Evolutionary conservation across 108 stramenopile genomes (phyloP).

Genomic region (Schizochytrium sp.): DNA sequence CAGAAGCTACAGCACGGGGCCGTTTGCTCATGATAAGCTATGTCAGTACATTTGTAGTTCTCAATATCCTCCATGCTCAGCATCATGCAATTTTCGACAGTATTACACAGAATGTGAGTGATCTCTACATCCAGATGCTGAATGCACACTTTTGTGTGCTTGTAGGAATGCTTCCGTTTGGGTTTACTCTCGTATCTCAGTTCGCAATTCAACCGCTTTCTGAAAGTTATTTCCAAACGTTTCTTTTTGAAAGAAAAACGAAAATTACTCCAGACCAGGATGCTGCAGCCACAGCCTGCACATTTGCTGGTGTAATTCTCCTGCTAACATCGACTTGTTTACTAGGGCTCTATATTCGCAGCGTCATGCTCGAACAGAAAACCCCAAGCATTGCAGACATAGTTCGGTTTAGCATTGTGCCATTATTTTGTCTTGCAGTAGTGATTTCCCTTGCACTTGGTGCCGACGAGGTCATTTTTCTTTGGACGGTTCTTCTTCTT

Average conservation of each 20-base stretch:
- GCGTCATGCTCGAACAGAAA: too few species aligned
- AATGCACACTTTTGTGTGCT: slow-evolving; percentile 29
- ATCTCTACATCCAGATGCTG: not conserved
- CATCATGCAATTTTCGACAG: not conserved
- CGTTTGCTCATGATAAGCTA: slow-evolving; percentile 1
- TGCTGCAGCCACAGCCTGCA: not conserved
- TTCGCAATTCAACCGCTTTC: slow-evolving; percentile 8
- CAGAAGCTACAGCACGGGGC: not conserved
- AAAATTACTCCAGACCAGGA: slow-evolving; percentile 43
- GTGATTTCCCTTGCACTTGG: slow-evolving; percentile 27
- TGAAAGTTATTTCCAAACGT: slow-evolving; percentile 28
- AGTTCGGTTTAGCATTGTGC: not conserved
- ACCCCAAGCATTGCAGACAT: not conserved
- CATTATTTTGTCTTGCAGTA: not conserved
- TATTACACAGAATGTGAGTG: not conserved
- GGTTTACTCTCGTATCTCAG: not conserved
- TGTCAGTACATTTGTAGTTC: slow-evolving; percentile 12
- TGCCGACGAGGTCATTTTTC: slow-evolving; percentile 12
- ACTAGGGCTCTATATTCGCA: not conserved
- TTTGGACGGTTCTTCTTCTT: not conserved
- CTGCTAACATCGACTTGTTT: slow-evolving; percentile 25
- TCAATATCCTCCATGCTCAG: slow-evolving; percentile 14
- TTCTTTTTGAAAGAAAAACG: not conserved
- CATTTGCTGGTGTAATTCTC: not conserved
- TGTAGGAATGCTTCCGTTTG: slow-evolving; percentile 52